Conservation (phyloP, 179 eudicot genomes). For the Beta macrorhiza region DNA sequence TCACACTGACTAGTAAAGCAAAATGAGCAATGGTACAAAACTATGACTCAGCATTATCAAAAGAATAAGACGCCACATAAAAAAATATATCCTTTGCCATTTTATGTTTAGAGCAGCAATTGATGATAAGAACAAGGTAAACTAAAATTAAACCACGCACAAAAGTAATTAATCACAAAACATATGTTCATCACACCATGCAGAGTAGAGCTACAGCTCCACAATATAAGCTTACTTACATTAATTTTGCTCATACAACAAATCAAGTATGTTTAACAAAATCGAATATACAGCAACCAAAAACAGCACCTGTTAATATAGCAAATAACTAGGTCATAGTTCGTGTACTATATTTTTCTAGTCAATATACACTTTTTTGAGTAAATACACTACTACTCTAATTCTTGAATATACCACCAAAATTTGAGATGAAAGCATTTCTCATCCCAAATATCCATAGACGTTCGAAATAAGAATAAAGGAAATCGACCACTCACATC, state of each 20-base stretch:
- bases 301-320: too few relatives aligned
- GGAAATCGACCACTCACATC: conserved; percentile 61
- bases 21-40: not conserved
- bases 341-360: too few relatives aligned
- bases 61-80: not conserved
- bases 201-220: not conserved
- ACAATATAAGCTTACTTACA: too few relatives aligned
- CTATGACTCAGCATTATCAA: not conserved
- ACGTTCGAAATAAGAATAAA: not conserved
- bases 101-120: not conserved
- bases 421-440: too few relatives aligned
- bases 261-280: too few relatives aligned
- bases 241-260: too few relatives aligned
- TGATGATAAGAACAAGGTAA: not conserved
- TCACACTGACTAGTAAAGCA: not conserved
- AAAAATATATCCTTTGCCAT: too few relatives aligned
- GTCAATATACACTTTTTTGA: too few relatives aligned
- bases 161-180: not conserved
- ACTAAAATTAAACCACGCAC: not conserved
- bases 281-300: too few relatives aligned
- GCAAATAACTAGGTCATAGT: too few relatives aligned
- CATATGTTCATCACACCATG: not conserved
- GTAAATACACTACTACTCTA: too few relatives aligned
- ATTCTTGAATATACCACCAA: too few relatives aligned
- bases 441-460: not conserved